Evolutionary conservation across 108 stramenopile species (phyloP).

Genomic region (Cyclotella baltica): DNA sequence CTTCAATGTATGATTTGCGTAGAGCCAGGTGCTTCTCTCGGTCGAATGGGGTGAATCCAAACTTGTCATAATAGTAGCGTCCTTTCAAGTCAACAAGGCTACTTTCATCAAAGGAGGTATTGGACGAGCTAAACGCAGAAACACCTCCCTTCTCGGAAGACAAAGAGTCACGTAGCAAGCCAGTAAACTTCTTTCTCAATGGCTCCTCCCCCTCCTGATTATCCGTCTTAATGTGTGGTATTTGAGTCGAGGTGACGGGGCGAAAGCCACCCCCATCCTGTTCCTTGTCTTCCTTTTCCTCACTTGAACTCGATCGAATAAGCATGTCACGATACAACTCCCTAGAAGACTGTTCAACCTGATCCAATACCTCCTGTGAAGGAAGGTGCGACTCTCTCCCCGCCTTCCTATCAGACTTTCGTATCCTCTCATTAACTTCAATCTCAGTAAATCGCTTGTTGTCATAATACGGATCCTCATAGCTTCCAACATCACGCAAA

Average conservation of each 20-base stretch:
- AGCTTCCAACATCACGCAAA: constrained; percentile 69
- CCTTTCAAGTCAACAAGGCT: constrained; percentile 77
- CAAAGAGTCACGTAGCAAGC: constrained; percentile 43
- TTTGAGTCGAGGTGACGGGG: constrained; percentile 35
- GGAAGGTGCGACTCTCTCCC: constrained; percentile 71
- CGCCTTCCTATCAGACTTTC: constrained; percentile 61
- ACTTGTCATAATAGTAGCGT: constrained; percentile 94
- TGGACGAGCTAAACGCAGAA: constrained; percentile 18
- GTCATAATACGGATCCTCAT: constrained; percentile 81
- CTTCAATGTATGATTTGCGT: constrained; percentile 91
- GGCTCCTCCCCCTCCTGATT: constrained; percentile 26
- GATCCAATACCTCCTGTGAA: constrained; percentile 69
- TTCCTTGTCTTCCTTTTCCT: constrained; percentile 5
- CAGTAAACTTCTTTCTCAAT: constrained; percentile 47
- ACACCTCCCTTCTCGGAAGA: constrained; percentile 46
- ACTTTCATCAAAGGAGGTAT: constrained; percentile 32
- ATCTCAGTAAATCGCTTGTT: constrained; percentile 62
- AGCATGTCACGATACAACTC: constrained; percentile 73
- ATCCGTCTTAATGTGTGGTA: constrained; percentile 4
- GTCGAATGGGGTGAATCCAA: constrained; percentile 89
- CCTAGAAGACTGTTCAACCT: constrained; percentile 36
- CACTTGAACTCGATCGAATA: constrained; percentile 30
- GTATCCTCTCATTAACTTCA: constrained; percentile 61
- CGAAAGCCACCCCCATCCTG: constrained; percentile 24
- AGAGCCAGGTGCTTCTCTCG: constrained; percentile 83